Base-by-base conservation (phyloP, 202 grass and related monocot species). In the Alloteropsis angusta region DNA sequence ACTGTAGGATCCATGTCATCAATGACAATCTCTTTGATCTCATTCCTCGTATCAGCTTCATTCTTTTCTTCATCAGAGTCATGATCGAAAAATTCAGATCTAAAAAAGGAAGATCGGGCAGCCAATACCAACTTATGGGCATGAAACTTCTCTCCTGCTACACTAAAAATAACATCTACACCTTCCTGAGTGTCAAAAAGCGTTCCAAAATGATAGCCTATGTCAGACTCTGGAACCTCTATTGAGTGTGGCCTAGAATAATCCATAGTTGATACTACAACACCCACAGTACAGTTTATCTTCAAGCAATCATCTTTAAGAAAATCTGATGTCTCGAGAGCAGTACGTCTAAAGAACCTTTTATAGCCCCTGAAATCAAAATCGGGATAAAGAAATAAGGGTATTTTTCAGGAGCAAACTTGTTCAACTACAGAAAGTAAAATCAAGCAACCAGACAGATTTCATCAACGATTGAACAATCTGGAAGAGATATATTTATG, bases 221-320 rank as follows among this genome's bases (percentile, higher is more conserved):
- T 99, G 73, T 99, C 92, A 46, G 92, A 93, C 9, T 93, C 88
- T 44, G 96, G 96, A 72, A 99, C 88, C 79, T 90, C 67, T 74
- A 99, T 79, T 11, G 88, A 87, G 68, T 93, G 76, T 30, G 88
- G 90, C 47, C 82, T 85, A 19, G 90, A 90, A 71, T 83, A 86
- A 50, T 96, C 96, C 92, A 93, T 89, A 64, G 84, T 86, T 49
- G 92, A 93, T 69, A 93, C 80, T 54, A 96, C 96, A 60, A 99
- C 90, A 34, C 92, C 90, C 84, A 99, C 92, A 52, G 92, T 99
- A 46, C 96, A 99, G 78, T 96, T 91, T 76, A 99, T 99, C 82
- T 99, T 99, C 79, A 99, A 80, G 84, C 96, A 93, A 77, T 99
- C 96, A 42, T 96, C 92, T 85, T 95, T 99, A 47, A 99, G 81